Conservation (phyloP, 208 protist species). For the Acanthamoeba polyphaga region DNA sequence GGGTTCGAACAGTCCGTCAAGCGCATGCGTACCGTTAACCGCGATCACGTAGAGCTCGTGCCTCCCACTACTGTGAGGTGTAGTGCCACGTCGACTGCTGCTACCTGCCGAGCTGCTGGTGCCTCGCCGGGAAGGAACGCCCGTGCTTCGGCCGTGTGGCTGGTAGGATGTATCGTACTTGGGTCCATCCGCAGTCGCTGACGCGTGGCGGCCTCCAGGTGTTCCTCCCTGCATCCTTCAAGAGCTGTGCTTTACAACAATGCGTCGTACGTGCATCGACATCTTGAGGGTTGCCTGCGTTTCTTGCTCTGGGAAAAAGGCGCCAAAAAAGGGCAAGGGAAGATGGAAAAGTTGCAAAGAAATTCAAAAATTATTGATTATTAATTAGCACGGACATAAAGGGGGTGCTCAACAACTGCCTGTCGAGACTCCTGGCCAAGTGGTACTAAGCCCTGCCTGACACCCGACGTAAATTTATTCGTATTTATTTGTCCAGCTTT, state of each 20-base stretch:
- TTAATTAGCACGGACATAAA: constrained; percentile 1
- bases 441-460: neutral
- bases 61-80: neutral
- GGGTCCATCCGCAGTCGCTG: neutral
- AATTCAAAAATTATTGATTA: neutral
- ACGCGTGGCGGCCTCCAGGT: no score
- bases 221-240: no score
- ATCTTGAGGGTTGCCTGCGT: no score
- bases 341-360: neutral
- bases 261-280: no score
- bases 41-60: constrained; percentile 56
- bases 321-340: neutral
- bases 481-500: neutral
- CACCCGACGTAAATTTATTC: neutral
- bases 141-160: neutral
- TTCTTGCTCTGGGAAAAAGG: no score
- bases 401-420: neutral
- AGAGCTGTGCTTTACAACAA: no score
- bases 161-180: constrained; percentile 22
- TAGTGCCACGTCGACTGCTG: neutral
- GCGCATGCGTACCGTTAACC: neutral
- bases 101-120: neutral
- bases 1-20: neutral
- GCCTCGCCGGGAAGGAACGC: neutral
- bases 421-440: neutral